A percentile compares a stretch with the other conserved stretches of the same genome.
Conservation (phyloP, 331 rosid genomes). For the Dryas integrifolia region DNA sequence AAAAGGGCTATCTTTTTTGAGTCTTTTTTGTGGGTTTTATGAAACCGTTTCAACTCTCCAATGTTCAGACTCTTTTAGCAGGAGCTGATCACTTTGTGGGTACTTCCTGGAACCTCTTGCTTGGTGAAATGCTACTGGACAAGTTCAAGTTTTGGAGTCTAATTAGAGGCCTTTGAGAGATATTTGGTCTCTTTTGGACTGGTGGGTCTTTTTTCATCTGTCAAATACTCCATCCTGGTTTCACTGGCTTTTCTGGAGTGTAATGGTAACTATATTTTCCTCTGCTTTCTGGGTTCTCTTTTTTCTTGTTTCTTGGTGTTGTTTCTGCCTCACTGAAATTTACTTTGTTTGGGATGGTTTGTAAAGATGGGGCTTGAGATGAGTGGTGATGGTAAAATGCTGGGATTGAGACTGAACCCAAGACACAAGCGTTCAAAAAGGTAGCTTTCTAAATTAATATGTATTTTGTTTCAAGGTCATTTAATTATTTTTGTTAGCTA, state of each 20-base stretch:
- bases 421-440: constrained; percentile 80
- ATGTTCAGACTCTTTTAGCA: constrained; percentile 30
- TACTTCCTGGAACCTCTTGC: constrained; percentile 38
- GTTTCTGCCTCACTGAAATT: constrained; percentile 25
- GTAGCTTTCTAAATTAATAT: constrained; percentile 32
- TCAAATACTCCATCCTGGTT: constrained; percentile 23
- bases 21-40: constrained; percentile 39
- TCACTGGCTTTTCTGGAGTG: constrained; percentile 37
- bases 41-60: constrained; percentile 34
- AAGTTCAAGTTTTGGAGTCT: constrained; percentile 36
- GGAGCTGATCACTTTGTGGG: constrained; percentile 46
- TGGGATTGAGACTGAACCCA: constrained; percentile 52
- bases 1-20: constrained; percentile 41
- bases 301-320: constrained; percentile 20
- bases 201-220: constrained; percentile 25
- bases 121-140: constrained; percentile 34
- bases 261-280: constrained; percentile 31
- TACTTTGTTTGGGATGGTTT: constrained; percentile 29
- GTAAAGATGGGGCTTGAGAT: constrained; percentile 59
- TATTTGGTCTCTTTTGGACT: constrained; percentile 31
- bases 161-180: constrained; percentile 30
- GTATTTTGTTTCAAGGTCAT: constrained; percentile 19
- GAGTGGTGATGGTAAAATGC: constrained; percentile 42
- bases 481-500: constrained; percentile 27
- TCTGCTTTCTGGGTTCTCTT: constrained; percentile 9